These are phyloP conservation scores for Dianthus caryophyllus DNA, from an alignment of 148 eudicot genomes.

Conservation along the genomic window DNA sequence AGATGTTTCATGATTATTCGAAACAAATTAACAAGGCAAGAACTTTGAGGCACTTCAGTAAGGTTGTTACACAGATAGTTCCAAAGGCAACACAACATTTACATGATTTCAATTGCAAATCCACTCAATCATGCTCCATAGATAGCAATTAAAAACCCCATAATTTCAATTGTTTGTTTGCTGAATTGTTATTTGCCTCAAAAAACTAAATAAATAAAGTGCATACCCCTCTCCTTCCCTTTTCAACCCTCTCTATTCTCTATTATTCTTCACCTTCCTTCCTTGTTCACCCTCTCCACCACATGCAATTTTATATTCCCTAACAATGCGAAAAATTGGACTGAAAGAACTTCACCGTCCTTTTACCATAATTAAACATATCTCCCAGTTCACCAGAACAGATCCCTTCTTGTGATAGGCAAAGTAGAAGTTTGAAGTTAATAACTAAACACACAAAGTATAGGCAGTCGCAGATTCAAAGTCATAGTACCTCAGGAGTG, in stretches of 20 bases:
- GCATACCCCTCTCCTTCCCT: not conserved
- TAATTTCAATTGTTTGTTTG: not conserved
- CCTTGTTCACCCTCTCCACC: not conserved
- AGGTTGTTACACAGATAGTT: not conserved
- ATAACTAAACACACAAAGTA: not conserved
- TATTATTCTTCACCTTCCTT: not conserved
- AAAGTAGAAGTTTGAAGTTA: not conserved
- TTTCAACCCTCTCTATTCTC: not conserved
- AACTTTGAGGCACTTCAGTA: too few relatives aligned
- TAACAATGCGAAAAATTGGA: not conserved
- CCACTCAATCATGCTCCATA: not conserved
- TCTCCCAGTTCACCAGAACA: not conserved
- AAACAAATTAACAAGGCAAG: too few relatives aligned
- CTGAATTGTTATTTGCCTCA: too few relatives aligned
- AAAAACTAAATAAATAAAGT: too few relatives aligned
- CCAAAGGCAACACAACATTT: not conserved
- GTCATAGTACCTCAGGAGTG: slow-evolving; percentile 79
- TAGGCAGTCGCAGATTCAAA: not conserved
- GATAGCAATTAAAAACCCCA: not conserved
- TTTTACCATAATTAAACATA: not conserved
- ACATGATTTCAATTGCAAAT: not conserved
- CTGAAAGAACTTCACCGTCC: not conserved
- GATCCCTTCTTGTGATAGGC: not conserved
- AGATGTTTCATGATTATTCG: too few relatives aligned
- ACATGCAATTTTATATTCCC: not conserved